Percentiles rank a stretch among this genome's conserved stretches.
Evolutionary conservation across 306 rosid genomes (phyloP).

Genomic region (Prunus armeniaca): DNA sequence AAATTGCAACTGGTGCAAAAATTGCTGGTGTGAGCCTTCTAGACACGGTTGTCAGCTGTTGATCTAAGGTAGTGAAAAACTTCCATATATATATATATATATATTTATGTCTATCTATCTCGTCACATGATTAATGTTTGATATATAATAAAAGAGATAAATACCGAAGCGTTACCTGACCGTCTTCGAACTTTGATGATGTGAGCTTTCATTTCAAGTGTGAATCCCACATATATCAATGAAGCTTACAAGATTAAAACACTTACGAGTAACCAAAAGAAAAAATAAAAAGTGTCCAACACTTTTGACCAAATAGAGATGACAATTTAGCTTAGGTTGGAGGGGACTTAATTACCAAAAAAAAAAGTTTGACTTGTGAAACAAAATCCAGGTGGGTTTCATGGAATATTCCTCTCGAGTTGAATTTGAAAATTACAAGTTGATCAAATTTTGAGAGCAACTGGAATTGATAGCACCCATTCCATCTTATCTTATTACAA

Average conservation of each 20-base stretch:
- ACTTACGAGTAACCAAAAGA: too few relatives aligned
- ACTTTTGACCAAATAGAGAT: not conserved
- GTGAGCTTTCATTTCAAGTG: too few relatives aligned
- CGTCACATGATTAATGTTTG: too few relatives aligned
- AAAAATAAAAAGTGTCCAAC: not conserved
- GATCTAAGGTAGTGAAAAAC: too few relatives aligned
- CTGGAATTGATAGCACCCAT: not conserved
- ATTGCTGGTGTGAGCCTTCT: not conserved
- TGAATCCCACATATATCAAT: too few relatives aligned
- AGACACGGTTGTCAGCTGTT: not conserved
- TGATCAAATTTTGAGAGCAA: not conserved
- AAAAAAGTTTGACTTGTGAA: not conserved
- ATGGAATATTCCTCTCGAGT: not conserved
- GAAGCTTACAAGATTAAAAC: too few relatives aligned
- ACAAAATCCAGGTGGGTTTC: slow-evolving; percentile 13
- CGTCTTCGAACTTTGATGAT: too few relatives aligned
- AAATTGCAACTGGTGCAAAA: not conserved
- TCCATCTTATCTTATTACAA: not conserved
- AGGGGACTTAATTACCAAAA: not conserved
- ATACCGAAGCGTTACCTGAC: too few relatives aligned
- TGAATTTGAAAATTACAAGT: not conserved
- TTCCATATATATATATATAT: too few relatives aligned
- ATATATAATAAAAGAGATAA: too few relatives aligned
- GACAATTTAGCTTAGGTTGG: not conserved
- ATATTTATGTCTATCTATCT: too few relatives aligned